Evolutionary conservation across 345 rosid species (phyloP).

Genomic region (Stellera chamaejasme): DNA sequence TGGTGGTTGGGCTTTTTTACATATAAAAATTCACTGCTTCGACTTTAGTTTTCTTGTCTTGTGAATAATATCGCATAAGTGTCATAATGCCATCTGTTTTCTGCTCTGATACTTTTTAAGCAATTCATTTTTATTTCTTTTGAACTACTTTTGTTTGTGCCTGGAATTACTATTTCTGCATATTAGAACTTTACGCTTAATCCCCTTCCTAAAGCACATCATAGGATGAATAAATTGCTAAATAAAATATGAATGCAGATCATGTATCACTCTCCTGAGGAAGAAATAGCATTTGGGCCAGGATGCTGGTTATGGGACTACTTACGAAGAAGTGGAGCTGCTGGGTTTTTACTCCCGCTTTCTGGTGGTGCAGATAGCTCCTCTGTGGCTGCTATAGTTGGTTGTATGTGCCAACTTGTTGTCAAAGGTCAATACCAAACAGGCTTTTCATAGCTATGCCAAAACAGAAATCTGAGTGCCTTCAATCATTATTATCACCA

Average conservation of each 20-base stretch:
- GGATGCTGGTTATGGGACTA: constrained; percentile 99
- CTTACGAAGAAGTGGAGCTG: constrained; percentile 93
- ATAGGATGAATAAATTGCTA: too few species aligned
- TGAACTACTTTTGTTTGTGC: too few species aligned
- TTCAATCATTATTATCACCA: not conserved
- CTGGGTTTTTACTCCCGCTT: constrained; percentile 95
- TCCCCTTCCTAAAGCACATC: too few species aligned
- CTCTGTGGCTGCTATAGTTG: constrained; percentile 96
- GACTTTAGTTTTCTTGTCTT: too few species aligned
- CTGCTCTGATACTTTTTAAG: too few species aligned
- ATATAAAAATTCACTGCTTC: too few species aligned
- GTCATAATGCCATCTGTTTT: too few species aligned
- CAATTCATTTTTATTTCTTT: too few species aligned
- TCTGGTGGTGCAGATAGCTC: constrained; percentile 99
- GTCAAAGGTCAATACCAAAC: constrained; percentile 49
- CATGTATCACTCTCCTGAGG: constrained; percentile 78
- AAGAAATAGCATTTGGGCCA: constrained; percentile 94
- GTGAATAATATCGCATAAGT: too few species aligned
- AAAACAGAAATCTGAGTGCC: not conserved
- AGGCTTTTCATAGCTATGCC: not conserved
- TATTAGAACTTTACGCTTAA: too few species aligned
- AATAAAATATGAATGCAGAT: constrained; percentile 29
- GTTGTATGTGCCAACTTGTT: constrained; percentile 98
- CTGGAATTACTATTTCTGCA: too few species aligned
- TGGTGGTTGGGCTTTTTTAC: too few species aligned